Conservation (phyloP, 2,329 filamentous ascomycete species). For the Diaporthe citriasiana region DNA sequence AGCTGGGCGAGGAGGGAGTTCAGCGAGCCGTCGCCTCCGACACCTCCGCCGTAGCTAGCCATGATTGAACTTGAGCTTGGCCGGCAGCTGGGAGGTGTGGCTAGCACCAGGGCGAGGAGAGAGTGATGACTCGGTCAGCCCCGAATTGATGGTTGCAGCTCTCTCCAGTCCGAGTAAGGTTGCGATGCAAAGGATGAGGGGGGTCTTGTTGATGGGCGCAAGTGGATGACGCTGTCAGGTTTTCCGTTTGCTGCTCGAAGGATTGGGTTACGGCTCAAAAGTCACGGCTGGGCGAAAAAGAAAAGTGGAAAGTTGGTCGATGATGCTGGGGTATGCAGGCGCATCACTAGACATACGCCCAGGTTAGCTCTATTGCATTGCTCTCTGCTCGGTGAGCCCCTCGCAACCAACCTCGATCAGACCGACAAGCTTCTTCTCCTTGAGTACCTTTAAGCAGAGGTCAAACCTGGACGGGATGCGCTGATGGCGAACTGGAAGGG, state of each 20-base stretch:
- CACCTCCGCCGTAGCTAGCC: constrained; percentile 53
- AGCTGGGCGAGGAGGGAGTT: constrained; percentile 60
- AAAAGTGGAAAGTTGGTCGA: constrained; percentile 43
- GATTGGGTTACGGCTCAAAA: constrained; percentile 26
- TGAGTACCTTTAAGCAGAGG: neutral
- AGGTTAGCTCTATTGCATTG: constrained; percentile 13
- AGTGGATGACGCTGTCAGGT: constrained; percentile 19
- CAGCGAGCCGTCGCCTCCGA: constrained; percentile 48
- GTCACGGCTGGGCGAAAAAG: constrained; percentile 41
- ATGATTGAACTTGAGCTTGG: constrained; percentile 45
- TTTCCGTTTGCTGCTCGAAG: constrained; percentile 26
- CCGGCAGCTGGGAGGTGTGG: constrained; percentile 36
- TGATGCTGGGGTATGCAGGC: constrained; percentile 28
- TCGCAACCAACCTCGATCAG: constrained; percentile 17
- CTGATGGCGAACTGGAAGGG: neutral
- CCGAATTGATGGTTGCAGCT: neutral
- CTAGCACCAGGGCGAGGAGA: constrained; percentile 42
- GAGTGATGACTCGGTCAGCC: constrained; percentile 19
- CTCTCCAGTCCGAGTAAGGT: neutral
- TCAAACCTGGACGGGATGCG: neutral
- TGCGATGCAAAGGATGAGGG: neutral
- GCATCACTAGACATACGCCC: constrained; percentile 31
- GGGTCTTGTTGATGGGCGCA: constrained; percentile 9
- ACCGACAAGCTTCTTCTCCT: neutral
- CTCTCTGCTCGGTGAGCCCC: neutral